Percentiles rank a stretch among this genome's conserved stretches.
Conservation (phyloP, 2,329 filamentous ascomycete species). For the Tricladium varicosporioides region DNA sequence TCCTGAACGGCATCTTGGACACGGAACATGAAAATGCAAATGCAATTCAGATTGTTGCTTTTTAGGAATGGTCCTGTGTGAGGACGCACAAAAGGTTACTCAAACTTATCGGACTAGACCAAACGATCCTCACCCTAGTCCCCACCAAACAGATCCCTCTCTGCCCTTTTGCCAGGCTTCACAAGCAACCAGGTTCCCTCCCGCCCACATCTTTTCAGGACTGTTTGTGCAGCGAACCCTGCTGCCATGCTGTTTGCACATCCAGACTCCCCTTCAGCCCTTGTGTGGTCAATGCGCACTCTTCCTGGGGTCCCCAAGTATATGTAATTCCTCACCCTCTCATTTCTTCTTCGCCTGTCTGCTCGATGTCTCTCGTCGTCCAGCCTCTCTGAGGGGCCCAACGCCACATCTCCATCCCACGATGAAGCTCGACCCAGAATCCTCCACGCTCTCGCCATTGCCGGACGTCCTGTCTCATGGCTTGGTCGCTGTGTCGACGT, state of each 20-base stretch:
- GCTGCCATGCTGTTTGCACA: not conserved
- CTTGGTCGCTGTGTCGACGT: constrained; percentile 43
- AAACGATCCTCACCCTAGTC: not conserved
- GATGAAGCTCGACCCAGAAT: constrained; percentile 20
- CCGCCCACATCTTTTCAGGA: not conserved
- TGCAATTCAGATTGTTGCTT: not conserved
- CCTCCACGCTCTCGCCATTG: constrained; percentile 27
- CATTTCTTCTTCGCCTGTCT: not conserved
- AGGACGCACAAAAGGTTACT: too few species aligned
- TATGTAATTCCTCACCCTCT: not conserved
- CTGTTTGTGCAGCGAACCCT: not conserved
- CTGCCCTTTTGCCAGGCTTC: not conserved
- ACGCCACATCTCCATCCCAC: constrained; percentile 4
- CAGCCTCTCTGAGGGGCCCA: not conserved
- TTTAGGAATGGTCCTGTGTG: not conserved
- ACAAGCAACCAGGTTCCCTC: not conserved
- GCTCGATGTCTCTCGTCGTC: not conserved
- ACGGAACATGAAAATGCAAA: not conserved
- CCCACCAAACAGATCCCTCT: not conserved
- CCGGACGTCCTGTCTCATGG: constrained; percentile 35
- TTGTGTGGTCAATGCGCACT: not conserved
- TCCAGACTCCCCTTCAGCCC: not conserved
- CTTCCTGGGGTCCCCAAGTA: not conserved
- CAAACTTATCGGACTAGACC: too few species aligned
- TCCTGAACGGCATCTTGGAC: not conserved